Evolutionary conservation across 2,329 filamentous ascomycete genomes (phyloP).

Genomic region (Pestalotiopsis sp.): DNA sequence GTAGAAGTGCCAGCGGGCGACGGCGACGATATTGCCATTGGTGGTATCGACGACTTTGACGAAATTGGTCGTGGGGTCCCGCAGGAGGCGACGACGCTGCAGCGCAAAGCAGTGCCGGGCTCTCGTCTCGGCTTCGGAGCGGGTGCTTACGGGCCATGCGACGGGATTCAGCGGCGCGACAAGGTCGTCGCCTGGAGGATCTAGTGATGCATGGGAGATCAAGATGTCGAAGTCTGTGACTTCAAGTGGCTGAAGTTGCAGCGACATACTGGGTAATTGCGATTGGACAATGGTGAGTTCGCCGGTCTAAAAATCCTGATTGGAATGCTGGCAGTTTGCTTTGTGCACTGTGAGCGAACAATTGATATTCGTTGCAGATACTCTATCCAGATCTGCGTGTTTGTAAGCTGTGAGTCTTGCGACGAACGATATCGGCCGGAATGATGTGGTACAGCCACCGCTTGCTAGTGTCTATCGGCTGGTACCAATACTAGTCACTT

Average conservation of each 20-base stretch:
- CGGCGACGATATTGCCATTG: conserved; percentile 14
- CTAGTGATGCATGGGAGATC: background rate
- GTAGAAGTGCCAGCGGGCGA: conserved; percentile 21
- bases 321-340: too few relatives aligned
- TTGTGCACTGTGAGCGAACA: too few relatives aligned
- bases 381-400: too few relatives aligned
- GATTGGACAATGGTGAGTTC: too few relatives aligned
- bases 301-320: too few relatives aligned
- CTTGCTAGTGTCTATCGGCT: too few relatives aligned
- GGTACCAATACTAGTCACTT: too few relatives aligned
- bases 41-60: conserved; percentile 19
- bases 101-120: conserved; percentile 10
- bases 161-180: conserved; percentile 11
- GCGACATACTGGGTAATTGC: background rate
- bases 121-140: background rate
- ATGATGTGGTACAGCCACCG: too few relatives aligned
- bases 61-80: conserved; percentile 16
- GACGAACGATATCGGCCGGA: too few relatives aligned
- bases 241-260: background rate
- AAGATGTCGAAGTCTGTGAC: conserved; percentile 2
- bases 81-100: conserved; percentile 18
- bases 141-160: conserved; percentile 16
- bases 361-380: too few relatives aligned
- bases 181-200: conserved; percentile 9
- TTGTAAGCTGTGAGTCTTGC: too few relatives aligned